Evolutionary conservation across 2,329 filamentous ascomycete genomes (phyloP).

Genomic region (Paraphoma sp.): DNA sequence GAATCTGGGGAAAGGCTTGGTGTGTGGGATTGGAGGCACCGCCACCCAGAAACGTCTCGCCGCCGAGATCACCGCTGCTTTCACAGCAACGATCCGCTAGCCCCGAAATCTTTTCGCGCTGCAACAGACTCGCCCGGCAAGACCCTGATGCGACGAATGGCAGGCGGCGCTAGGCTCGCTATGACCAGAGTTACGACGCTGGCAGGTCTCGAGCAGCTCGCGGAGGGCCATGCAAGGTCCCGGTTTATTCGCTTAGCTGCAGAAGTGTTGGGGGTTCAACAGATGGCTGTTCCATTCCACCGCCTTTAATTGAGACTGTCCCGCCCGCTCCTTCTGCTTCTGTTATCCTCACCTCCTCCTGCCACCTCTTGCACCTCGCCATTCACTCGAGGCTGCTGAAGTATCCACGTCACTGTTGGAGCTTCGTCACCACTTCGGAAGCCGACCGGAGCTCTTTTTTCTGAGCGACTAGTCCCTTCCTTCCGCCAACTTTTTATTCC

Average conservation of each 20-base stretch:
- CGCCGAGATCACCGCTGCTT: constrained; percentile 29
- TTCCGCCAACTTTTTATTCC: constrained; percentile 16
- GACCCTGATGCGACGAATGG: constrained; percentile 28
- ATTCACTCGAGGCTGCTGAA: constrained; percentile 29
- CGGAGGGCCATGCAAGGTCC: constrained; percentile 37
- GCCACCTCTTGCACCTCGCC: constrained; percentile 26
- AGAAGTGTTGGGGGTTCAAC: constrained; percentile 34
- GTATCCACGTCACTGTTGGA: constrained; percentile 25
- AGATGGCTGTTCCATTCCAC: constrained; percentile 31
- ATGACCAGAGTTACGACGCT: constrained; percentile 27
- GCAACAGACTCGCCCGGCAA: constrained; percentile 17
- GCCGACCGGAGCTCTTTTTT: constrained; percentile 23
- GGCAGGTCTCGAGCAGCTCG: constrained; percentile 26
- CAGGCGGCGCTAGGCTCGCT: constrained; percentile 22
- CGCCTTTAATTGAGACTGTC: constrained; percentile 29
- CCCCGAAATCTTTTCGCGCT: constrained; percentile 34
- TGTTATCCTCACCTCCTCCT: constrained; percentile 16
- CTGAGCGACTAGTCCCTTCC: constrained; percentile 22
- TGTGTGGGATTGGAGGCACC: constrained; percentile 20
- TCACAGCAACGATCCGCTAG: constrained; percentile 19
- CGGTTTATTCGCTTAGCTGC: constrained; percentile 32
- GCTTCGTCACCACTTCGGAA: constrained; percentile 13
- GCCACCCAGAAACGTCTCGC: constrained; percentile 29
- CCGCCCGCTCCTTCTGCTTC: constrained; percentile 16
- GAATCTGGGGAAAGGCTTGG: constrained; percentile 31